These are phyloP conservation scores for Penicillium lividum DNA, from an alignment of 495 filamentous ascomycete genomes.

Conservation along the genomic window DNA sequence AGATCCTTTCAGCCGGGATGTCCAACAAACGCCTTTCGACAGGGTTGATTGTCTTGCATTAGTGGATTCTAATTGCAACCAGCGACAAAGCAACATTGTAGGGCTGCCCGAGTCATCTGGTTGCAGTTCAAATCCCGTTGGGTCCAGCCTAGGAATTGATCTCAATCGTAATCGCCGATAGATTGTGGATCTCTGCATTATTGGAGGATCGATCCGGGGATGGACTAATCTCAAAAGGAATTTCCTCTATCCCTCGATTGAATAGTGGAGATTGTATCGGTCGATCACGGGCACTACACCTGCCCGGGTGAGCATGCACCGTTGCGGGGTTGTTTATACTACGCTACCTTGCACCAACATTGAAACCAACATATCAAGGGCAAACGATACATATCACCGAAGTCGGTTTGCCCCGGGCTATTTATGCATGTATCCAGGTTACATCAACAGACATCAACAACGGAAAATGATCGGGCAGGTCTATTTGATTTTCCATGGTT, in stretches of 20 bases:
- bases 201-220: neutral
- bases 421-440: neutral
- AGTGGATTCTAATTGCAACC: slow-evolving; percentile 9
- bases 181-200: neutral
- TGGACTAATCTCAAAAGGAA: neutral
- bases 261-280: too few relatives aligned
- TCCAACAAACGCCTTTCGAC: neutral
- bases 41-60: neutral
- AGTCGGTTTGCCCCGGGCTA: neutral
- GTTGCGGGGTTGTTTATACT: too few relatives aligned
- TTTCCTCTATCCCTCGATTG: too few relatives aligned
- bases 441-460: neutral
- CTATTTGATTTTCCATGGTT: neutral
- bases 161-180: neutral
- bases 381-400: too few relatives aligned
- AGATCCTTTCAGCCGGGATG: neutral
- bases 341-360: too few relatives aligned
- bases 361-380: too few relatives aligned
- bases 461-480: neutral
- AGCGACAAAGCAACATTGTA: slow-evolving; percentile 18
- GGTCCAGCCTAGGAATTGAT: neutral
- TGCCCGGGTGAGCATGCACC: too few relatives aligned
- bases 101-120: slow-evolving; percentile 16
- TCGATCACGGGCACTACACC: too few relatives aligned
- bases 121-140: slow-evolving; percentile 20